Percentiles rank a stretch among this genome's conserved stretches.
phyloP scores from a whole-genome alignment of 2,329 filamentous ascomycete genomes.

The Aspergillus luchuensis region DNA sequence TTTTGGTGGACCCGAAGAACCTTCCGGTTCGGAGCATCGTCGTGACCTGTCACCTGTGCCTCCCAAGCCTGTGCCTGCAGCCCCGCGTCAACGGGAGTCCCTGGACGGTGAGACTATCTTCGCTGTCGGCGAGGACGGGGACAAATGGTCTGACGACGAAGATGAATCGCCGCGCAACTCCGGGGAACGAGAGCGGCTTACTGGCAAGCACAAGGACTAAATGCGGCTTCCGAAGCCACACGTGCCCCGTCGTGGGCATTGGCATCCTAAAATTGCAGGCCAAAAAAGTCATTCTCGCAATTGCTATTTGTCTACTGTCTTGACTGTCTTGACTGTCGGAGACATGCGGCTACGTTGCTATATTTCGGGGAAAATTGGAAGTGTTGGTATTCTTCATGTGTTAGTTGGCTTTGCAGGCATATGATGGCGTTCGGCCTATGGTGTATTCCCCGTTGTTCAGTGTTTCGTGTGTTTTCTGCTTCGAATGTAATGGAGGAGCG shows the following conservation, averaged over 20 bases:
- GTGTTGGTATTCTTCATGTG: conserved; percentile 13
- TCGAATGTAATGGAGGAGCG: conserved; percentile 8
- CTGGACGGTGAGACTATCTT: conserved; percentile 94
- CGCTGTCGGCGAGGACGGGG: conserved; percentile 82
- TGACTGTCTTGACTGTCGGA: conserved; percentile 17
- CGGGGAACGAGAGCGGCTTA: conserved; percentile 54
- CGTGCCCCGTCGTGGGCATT: neutral
- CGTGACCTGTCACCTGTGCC: conserved; percentile 44
- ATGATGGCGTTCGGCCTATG: conserved; percentile 23
- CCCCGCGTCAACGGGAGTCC: conserved; percentile 58
- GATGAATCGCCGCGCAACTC: conserved; percentile 58
- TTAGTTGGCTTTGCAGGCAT: conserved; percentile 23
- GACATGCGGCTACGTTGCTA: neutral
- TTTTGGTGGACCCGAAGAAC: conserved; percentile 41
- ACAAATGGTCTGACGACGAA: conserved; percentile 74
- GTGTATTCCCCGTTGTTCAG: conserved; percentile 11
- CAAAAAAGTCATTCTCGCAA: neutral
- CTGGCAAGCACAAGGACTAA: conserved; percentile 47
- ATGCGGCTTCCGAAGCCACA: neutral
- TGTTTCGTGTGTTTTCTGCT: conserved; percentile 5
- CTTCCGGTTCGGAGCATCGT: conserved; percentile 31
- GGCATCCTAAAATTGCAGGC: neutral
- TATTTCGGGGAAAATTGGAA: conserved; percentile 9
- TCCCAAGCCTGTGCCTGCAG: conserved; percentile 56
- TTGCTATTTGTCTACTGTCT: conserved; percentile 10